Evolutionary conservation across 2,329 filamentous ascomycete genomes (phyloP).

Genomic region (Trichoderma breve): DNA sequence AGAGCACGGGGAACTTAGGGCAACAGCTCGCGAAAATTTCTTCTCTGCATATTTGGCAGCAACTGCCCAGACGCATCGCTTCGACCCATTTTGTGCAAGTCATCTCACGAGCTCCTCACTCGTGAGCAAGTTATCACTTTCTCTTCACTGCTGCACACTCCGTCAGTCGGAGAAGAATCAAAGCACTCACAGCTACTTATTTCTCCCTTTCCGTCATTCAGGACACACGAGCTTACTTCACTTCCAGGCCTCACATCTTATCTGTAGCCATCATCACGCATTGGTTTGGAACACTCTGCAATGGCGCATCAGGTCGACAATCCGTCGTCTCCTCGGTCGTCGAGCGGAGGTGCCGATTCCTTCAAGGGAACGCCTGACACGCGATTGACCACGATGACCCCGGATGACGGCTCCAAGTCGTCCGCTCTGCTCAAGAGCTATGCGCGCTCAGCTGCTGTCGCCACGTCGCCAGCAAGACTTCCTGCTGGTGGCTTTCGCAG

Average conservation of each 20-base stretch:
- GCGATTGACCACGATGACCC: constrained; percentile 61
- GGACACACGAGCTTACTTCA: not conserved
- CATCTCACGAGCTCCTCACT: not conserved
- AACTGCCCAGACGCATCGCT: not conserved
- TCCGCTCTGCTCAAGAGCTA: constrained; percentile 37
- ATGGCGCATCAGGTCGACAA: constrained; percentile 46
- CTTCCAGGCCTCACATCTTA: not conserved
- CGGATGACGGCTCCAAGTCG: constrained; percentile 51
- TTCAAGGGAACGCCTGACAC: constrained; percentile 64
- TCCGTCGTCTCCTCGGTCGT: constrained; percentile 51
- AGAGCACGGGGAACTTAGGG: constrained; percentile 5
- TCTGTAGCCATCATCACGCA: not conserved
- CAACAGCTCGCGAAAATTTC: not conserved
- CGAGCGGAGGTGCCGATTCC: constrained; percentile 53
- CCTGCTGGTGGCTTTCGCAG: constrained; percentile 28
- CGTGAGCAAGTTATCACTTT: not conserved
- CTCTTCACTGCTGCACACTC: not conserved
- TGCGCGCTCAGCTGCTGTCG: constrained; percentile 31
- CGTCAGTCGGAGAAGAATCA: not conserved
- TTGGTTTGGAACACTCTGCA: not conserved
- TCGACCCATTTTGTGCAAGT: not conserved
- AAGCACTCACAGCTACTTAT: not conserved
- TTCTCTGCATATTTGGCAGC: not conserved
- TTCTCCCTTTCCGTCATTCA: not conserved
- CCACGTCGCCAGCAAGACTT: constrained; percentile 30